These are phyloP conservation scores for Reutealis trisperma DNA, from an alignment of 345 rosid species.

Conservation along the genomic window DNA sequence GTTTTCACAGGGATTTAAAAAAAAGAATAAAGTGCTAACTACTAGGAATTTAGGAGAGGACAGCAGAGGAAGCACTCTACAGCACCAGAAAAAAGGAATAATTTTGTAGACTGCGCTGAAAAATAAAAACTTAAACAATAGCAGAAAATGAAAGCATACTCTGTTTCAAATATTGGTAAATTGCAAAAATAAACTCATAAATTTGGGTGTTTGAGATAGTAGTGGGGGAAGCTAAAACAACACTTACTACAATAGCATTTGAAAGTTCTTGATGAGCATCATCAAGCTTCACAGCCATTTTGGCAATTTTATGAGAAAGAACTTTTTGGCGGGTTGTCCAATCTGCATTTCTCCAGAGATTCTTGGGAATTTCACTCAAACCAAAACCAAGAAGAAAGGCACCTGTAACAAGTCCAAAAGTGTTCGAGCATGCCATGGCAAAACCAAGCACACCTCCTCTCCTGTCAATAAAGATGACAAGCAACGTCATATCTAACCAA, in stretches of 20 bases:
- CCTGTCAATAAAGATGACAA: slow-evolving; percentile 41
- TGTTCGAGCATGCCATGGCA: slow-evolving; percentile 98
- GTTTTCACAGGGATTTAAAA: too few species aligned
- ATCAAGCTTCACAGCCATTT: slow-evolving; percentile 96
- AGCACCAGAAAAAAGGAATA: background rate
- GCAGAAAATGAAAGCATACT: background rate
- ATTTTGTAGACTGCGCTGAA: background rate
- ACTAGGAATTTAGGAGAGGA: too few species aligned
- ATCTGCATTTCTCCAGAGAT: slow-evolving; percentile 86
- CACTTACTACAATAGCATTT: slow-evolving; percentile 93
- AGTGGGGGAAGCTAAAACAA: background rate
- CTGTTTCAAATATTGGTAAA: background rate
- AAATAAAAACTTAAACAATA: background rate
- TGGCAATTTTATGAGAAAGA: slow-evolving; percentile 96
- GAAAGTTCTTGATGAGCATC: slow-evolving; percentile 98
- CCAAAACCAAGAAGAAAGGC: slow-evolving; percentile 99
- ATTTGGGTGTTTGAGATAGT: background rate
- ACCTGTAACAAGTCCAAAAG: slow-evolving; percentile 99
- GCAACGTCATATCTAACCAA: slow-evolving; percentile 3
- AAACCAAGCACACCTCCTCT: slow-evolving; percentile 69
- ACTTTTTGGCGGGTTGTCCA: slow-evolving; percentile 93
- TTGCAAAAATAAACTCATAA: background rate
- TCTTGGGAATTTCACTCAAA: slow-evolving; percentile 92
- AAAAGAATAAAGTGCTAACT: too few species aligned
- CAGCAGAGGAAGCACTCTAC: background rate